Evolutionary conservation across 169 alveolate genomes (phyloP), one percentile per base, ranked within the genome.

Genomic region (Plasmodium coatneyi): DNA sequence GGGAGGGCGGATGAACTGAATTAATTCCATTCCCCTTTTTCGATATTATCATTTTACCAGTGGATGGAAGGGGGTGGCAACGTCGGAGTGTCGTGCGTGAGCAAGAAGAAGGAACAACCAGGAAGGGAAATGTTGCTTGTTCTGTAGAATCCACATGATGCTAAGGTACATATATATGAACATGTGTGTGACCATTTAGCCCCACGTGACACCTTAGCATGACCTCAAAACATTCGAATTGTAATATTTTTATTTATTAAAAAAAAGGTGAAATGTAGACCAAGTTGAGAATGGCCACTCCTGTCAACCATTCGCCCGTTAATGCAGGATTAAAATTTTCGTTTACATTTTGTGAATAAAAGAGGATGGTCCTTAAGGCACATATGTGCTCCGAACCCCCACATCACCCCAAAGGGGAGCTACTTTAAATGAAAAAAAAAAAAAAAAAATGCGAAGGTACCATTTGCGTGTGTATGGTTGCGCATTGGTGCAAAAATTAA

Each of bases 21-120:
- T 66, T 22, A 66, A 28, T 66, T 66, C n/a, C 76, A 66, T 66
- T 66, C 76, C 76, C 76, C 34, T 22, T 66, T 66, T 66, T 66
- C n/a, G 76, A 28, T 6, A 66, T 66, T 1, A 66, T 9, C 76
- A 25, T 66, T 66, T 66, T 66, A 66, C 36, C 14, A 66, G 3
- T 66, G 5, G 36, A 22, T 5, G 22, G 16, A 25, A 28, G 76
- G 76, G 14, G n/a, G 76, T 66, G 36, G 10, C 36, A 66, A 66
- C 76, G 19, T 25, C 36, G 76, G 36, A 66, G 76, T 66, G 41
- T n/a, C 22, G 36, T 66, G 39, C 5, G 76, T 19, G n/a, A 6
- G 36, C n/a, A 66, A 5, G 76, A 22, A 28, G 41, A 66, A 60
- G 32, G 16, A 22, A 66, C 4, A 49, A 25, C 34, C 19, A 66